Base-by-base conservation (phyloP, 306 rosid species). In the Lupinus albus region DNA sequence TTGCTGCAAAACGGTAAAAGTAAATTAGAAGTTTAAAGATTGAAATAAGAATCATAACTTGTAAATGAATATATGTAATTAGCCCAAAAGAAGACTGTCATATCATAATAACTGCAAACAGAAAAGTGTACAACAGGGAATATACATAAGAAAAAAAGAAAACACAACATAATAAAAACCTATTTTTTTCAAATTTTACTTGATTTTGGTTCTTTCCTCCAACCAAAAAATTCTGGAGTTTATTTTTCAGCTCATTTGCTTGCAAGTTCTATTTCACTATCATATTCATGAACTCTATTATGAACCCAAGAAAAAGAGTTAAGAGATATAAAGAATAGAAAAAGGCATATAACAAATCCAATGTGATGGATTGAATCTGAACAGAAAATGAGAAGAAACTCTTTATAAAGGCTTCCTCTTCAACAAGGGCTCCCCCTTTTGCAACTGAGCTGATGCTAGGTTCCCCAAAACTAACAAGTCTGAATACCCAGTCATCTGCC, bases 1-100 rank as follows among this genome's bases (percentile, higher is more conserved):
- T 93, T 8, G 91, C 98, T 93, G 83, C 83, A 53, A 71, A 35
- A 54, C 12, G 53, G 70, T 35, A 61, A 12, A 69, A 70, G 64
- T 51, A 82, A 45, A 71, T 68, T 64, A 71, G 65, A 68, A 41
- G 63, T 28, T 51, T 46, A 52, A 72, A 16, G 65, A 59, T 18
- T 57, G 51, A 61, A 57, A 54, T 15, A 13, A 52, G 36, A 62
- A 32, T 11, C 71, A 25, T 6, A 63, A 56, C 17, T 5, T 9
- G 7, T 25, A 6, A 65, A 70, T 49, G 16, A 30, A 59, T 45
- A 17, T 54, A 36, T 69, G 51, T 56, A 64, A 36, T 44, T 41
- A 51, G 16, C 69, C 25, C 17, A 38, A 73, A 48, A 20, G 16
- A 42, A 11, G 61, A 38, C 38, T 35, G 52, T 50, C n/a, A 30